A percentile compares a stretch with the other conserved stretches of the same genome.
phyloP scores from a whole-genome alignment of 805 yeast genomes.

The Pichia eremophila region DNA sequence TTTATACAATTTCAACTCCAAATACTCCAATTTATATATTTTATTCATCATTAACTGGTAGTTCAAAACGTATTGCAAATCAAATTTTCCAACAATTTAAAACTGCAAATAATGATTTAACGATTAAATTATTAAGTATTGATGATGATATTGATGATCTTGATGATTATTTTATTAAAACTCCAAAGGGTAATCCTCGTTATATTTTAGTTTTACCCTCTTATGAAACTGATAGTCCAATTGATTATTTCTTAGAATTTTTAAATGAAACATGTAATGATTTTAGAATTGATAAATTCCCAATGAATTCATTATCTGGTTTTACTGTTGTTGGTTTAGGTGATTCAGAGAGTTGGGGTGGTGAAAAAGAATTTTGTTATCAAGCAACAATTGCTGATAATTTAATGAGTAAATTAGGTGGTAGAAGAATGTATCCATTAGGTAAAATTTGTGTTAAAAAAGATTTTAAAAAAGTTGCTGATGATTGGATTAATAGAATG shows the following conservation, averaged over 20 bases:
- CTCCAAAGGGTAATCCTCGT: constrained; percentile 21
- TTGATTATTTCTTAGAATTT: constrained; percentile 77
- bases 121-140: constrained; percentile 51
- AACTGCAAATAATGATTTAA: constrained; percentile 15
- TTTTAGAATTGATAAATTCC: constrained; percentile 77
- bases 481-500: constrained; percentile 60
- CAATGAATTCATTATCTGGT: constrained; percentile 60
- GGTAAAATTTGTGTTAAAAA: constrained; percentile 78
- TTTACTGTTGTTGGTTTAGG: constrained; percentile 84
- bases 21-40: constrained; percentile 53
- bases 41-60: constrained; percentile 80
- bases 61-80: constrained; percentile 63
- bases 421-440: constrained; percentile 70
- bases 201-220: constrained; percentile 79
- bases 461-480: constrained; percentile 42
- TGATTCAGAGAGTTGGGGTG: constrained; percentile 76
- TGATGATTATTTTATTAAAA: constrained; percentile 73
- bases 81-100: constrained; percentile 30
- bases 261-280: constrained; percentile 75
- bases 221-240: constrained; percentile 86
- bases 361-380: constrained; percentile 54
- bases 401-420: constrained; percentile 77
- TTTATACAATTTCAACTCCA: constrained; percentile 11
- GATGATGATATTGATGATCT: constrained; percentile 78
- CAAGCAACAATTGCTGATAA: constrained; percentile 72